Conservation (phyloP, 495 filamentous ascomycete species). For the Lasiosphaeria hispida region DNA sequence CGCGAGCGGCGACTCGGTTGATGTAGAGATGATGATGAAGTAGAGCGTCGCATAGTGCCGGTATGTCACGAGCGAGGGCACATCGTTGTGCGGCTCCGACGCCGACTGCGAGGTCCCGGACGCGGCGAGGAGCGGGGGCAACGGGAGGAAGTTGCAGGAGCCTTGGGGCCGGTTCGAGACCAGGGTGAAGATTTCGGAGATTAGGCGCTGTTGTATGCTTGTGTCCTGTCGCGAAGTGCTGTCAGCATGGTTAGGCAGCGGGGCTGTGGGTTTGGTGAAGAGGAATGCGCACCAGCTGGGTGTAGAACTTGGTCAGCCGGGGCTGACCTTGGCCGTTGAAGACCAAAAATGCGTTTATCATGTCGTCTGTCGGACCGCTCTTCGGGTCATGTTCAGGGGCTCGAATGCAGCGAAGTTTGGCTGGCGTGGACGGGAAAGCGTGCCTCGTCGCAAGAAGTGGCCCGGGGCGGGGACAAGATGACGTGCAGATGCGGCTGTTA, state of each 20-base stretch:
- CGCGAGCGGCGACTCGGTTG: slow-evolving; percentile 91
- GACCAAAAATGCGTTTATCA: slow-evolving; percentile 99
- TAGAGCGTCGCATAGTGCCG: slow-evolving; percentile 97
- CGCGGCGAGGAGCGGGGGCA: slow-evolving; percentile 49
- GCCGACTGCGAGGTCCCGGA: slow-evolving; percentile 55
- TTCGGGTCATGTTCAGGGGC: neutral
- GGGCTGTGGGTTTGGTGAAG: slow-evolving; percentile 13
- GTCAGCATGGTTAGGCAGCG: neutral
- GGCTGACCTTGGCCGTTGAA: slow-evolving; percentile 98
- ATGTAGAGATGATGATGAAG: slow-evolving; percentile 97
- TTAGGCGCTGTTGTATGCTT: slow-evolving; percentile 90
- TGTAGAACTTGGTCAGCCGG: slow-evolving; percentile 97
- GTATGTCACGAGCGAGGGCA: slow-evolving; percentile 94
- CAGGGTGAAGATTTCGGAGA: slow-evolving; percentile 96
- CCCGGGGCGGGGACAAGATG: too few relatives aligned
- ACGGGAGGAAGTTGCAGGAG: slow-evolving; percentile 94
- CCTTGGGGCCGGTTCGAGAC: slow-evolving; percentile 82
- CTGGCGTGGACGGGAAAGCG: too few relatives aligned
- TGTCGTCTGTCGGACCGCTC: slow-evolving; percentile 36
- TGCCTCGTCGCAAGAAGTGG: too few relatives aligned
- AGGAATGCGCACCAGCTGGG: slow-evolving; percentile 71
- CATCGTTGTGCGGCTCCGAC: slow-evolving; percentile 70
- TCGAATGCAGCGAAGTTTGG: too few relatives aligned
- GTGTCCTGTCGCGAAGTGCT: slow-evolving; percentile 64
- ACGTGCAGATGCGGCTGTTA: too few relatives aligned